Percentiles rank a stretch among this genome's conserved stretches.
phyloP scores from a whole-genome alignment of 352 stramenopile genomes.

The Pythium aristosporum region DNA sequence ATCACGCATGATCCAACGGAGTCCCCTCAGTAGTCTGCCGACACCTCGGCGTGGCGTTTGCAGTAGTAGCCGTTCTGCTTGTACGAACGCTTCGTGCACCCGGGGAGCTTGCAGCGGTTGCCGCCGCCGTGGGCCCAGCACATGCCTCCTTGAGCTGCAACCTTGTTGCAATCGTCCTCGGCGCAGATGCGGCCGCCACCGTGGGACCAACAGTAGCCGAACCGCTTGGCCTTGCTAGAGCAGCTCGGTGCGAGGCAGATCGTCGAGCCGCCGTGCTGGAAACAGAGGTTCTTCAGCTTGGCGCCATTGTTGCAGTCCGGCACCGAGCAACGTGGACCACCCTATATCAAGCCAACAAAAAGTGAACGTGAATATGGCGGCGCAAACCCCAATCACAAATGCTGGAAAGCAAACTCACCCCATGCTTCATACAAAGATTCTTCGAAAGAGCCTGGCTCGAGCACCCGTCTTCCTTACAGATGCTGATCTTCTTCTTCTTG shows the following conservation, averaged over 20 bases:
- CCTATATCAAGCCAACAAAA: neutral
- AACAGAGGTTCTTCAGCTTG: slow-evolving; percentile 74
- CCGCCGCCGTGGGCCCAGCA: slow-evolving; percentile 81
- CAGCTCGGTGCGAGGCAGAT: slow-evolving; percentile 63
- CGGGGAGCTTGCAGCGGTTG: slow-evolving; percentile 63
- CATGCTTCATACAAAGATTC: slow-evolving; percentile 28
- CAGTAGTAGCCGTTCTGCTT: slow-evolving; percentile 76
- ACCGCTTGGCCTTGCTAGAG: slow-evolving; percentile 74
- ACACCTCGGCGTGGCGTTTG: slow-evolving; percentile 40
- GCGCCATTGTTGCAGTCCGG: slow-evolving; percentile 63
- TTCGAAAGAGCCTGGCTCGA: slow-evolving; percentile 25
- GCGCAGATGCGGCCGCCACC: slow-evolving; percentile 73
- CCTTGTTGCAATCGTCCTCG: slow-evolving; percentile 52
- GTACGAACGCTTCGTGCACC: slow-evolving; percentile 70
- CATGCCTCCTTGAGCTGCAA: slow-evolving; percentile 60
- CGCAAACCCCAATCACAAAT: no score
- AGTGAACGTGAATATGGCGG: no score
- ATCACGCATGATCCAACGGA: neutral
- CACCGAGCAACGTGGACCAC: slow-evolving; percentile 47
- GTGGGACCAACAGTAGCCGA: slow-evolving; percentile 81
- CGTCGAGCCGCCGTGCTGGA: slow-evolving; percentile 73
- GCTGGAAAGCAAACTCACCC: slow-evolving; percentile 1
- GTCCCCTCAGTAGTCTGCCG: slow-evolving; percentile 4
- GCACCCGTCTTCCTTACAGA: slow-evolving; percentile 28
- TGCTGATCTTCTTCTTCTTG: slow-evolving; percentile 37